phyloP scores from a whole-genome alignment of 768 basidiomycete genomes.

The Xerocomellus intermedius region DNA sequence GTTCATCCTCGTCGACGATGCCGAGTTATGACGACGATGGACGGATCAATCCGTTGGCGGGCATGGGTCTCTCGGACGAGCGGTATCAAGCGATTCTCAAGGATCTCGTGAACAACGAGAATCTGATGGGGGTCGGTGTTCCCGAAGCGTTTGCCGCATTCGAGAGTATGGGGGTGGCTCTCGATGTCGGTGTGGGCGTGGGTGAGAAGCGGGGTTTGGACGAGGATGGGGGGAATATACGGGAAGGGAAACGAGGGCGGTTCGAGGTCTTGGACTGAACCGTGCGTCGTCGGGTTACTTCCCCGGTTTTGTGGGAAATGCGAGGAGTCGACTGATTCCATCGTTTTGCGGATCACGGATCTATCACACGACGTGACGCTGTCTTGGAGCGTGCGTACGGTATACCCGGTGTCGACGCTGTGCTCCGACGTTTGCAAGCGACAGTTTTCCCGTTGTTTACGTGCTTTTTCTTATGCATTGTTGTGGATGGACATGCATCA shows the following conservation, averaged over 20 bases:
- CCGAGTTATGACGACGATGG: constrained; percentile 39
- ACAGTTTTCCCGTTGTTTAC: background rate
- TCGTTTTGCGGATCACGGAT: background rate
- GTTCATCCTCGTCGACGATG: constrained; percentile 29
- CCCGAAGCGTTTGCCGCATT: constrained; percentile 23
- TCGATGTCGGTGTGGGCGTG: constrained; percentile 18
- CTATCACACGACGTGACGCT: background rate
- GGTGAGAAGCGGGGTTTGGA: constrained; percentile 40
- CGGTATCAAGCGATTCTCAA: constrained; percentile 80
- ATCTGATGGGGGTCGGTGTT: constrained; percentile 45
- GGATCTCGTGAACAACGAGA: constrained; percentile 66
- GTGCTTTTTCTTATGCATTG: constrained; percentile 3
- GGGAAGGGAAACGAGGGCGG: constrained; percentile 55
- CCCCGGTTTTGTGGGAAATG: background rate
- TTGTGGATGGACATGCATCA: constrained; percentile 10
- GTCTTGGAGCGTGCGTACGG: background rate
- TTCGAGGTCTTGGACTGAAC: constrained; percentile 59
- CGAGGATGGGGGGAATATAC: constrained; percentile 36
- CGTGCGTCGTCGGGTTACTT: background rate
- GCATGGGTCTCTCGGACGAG: constrained; percentile 86
- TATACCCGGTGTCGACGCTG: background rate
- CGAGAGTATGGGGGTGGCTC: constrained; percentile 13
- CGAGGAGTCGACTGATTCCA: background rate
- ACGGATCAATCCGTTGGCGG: constrained; percentile 78
- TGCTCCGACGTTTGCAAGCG: background rate